phyloP scores from a whole-genome alignment of 148 eudicot species.

The Dianthus caryophyllus region DNA sequence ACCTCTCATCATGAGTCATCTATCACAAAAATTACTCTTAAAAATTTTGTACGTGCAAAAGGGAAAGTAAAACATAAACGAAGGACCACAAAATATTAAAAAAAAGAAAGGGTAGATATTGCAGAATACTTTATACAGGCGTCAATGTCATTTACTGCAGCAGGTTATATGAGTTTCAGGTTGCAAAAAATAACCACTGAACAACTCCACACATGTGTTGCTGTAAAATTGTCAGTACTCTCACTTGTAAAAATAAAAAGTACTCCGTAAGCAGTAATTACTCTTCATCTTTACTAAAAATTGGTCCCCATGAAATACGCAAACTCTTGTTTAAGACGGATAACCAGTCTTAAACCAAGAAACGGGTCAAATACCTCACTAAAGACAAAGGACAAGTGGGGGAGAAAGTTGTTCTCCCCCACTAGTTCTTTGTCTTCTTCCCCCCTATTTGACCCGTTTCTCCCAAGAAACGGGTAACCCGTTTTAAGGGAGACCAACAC shows the following conservation, averaged over 20 bases:
- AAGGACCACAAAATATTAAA: neutral
- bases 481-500: too few species aligned
- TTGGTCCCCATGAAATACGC: neutral
- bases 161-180: neutral
- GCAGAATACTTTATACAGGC: neutral
- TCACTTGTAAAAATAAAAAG: neutral
- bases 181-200: neutral
- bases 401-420: too few species aligned
- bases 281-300: neutral
- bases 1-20: too few species aligned
- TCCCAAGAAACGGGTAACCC: too few species aligned
- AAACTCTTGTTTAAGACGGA: too few species aligned
- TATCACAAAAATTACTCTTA: too few species aligned
- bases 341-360: too few species aligned
- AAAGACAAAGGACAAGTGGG: too few species aligned
- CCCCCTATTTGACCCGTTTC: too few species aligned
- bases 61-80: neutral
- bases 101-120: neutral
- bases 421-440: too few species aligned
- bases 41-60: neutral
- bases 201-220: slow-evolving; percentile 5
- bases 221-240: slow-evolving; percentile 3
- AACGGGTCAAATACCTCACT: too few species aligned
- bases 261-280: neutral
- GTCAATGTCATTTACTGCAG: neutral